These are phyloP conservation scores for Oryza australiensis DNA, from an alignment of 176 grass and related monocot species.

Conservation along the genomic window DNA sequence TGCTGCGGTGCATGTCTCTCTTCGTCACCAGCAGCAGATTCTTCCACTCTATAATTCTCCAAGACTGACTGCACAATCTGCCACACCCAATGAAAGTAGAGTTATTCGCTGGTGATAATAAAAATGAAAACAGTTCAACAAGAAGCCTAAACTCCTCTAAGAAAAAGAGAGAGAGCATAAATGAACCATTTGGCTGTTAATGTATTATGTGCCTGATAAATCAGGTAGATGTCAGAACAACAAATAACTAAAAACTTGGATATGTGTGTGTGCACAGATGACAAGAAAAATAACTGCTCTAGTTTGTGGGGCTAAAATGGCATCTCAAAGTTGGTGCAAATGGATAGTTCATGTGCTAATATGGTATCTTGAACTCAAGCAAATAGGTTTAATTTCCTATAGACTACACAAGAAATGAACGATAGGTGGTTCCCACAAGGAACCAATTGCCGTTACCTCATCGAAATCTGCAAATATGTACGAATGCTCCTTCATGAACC, in stretches of 20 bases:
- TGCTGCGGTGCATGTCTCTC: conserved; percentile 66
- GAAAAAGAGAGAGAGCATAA: not conserved
- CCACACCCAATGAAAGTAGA: conserved; percentile 44
- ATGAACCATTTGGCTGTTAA: conserved; percentile 7
- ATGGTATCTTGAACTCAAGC: not conserved
- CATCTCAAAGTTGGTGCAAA: not conserved
- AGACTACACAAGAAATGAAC: not conserved
- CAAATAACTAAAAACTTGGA: not conserved
- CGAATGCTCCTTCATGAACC: conserved; percentile 87
- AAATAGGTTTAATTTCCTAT: conserved; percentile 1
- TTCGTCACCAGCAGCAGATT: conserved; percentile 45
- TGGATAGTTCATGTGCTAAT: not conserved
- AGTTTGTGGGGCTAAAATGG: not conserved
- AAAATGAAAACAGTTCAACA: not conserved
- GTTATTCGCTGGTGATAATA: not conserved
- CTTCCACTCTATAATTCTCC: conserved; percentile 71
- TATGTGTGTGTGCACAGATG: not conserved
- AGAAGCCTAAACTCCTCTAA: not conserved
- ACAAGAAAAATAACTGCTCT: conserved; percentile 18
- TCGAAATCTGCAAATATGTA: conserved; percentile 82
- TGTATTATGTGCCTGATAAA: conserved; percentile 8
- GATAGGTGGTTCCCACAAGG: conserved; percentile 5
- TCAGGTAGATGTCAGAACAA: not conserved
- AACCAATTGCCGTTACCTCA: conserved; percentile 53
- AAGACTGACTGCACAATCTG: conserved; percentile 87